Base-by-base conservation (phyloP, 192 early-diverging fungal species). In the Gigaspora rosea region DNA sequence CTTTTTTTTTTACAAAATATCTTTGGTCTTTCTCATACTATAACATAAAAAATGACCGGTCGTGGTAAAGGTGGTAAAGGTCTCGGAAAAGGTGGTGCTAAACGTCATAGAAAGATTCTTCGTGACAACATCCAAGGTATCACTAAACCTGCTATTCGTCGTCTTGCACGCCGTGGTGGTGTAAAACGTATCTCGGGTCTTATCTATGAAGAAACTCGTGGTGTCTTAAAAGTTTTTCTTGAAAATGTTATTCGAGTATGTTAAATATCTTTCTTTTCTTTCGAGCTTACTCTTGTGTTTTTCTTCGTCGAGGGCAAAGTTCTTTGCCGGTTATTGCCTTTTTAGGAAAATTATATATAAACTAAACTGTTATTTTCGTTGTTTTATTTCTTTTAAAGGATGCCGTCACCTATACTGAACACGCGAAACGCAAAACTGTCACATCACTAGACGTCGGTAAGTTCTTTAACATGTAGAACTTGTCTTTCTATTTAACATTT, bases 161-260 rank as follows among this genome's bases (percentile, higher is more conserved):
- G 95, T 92, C 94, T 99, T 69, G 97, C 97, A 48, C 95, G 97
- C 83, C 95, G 97, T 96, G 97, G 97, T 65, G 97, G 97, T 88
- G 97, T 99, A 82, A 99, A 99, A 93, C 96, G 97, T 93, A 99
- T 99, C 88, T 97, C 95, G 62, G 97, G 96, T 77, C 93, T 82
- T 75, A 98, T 97, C 87, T 99, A 99, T 88, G 97, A 99, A 85
- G 97, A 99, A 87, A 97, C 95, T 82, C 95, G 97, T 83, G 90
- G 89, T 79, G 97, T 98, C 73, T 91, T 98, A 81, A 99, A 98
- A 91, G 89, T 93, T 56, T 99, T 99, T 87, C 93, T 99, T 79
- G 96, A 97, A 87, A 96, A 97, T 85, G 96, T 99, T 84, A 99
- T 99, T 82, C 92, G 96, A 66, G 64, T 66, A 48, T 6, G 64